phyloP scores from a whole-genome alignment of 2,329 filamentous ascomycete species.

The Plenodomus lindquistii region DNA sequence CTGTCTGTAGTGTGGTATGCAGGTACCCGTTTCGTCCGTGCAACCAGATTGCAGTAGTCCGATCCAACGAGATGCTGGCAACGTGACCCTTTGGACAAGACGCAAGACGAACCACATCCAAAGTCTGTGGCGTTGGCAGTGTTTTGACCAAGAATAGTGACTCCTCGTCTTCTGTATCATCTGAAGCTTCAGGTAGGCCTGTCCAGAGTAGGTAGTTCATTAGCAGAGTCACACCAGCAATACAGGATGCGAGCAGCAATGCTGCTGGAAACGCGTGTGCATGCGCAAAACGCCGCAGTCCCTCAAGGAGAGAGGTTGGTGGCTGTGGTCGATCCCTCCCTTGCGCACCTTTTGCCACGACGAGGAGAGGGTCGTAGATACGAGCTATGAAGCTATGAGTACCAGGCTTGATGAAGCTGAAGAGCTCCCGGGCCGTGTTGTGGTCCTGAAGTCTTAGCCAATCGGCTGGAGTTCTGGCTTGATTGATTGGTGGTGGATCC shows the following conservation, averaged over 20 bases:
- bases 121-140: conserved; percentile 64
- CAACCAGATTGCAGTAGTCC: conserved; percentile 67
- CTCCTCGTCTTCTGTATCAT: conserved; percentile 53
- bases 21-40: conserved; percentile 35
- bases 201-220: conserved; percentile 77
- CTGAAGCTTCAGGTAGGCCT: conserved; percentile 53
- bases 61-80: conserved; percentile 71
- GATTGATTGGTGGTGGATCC: conserved; percentile 65
- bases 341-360: conserved; percentile 71
- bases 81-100: conserved; percentile 67
- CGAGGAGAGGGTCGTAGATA: conserved; percentile 74
- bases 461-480: conserved; percentile 73
- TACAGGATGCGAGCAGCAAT: conserved; percentile 64
- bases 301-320: conserved; percentile 58
- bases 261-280: conserved; percentile 73
- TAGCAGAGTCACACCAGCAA: conserved; percentile 68
- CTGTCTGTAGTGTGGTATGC: conserved; percentile 36
- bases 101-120: conserved; percentile 70
- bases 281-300: conserved; percentile 52
- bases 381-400: conserved; percentile 72
- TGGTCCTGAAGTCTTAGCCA: conserved; percentile 80
- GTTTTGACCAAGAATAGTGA: conserved; percentile 64
- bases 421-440: conserved; percentile 75
- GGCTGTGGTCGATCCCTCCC: conserved; percentile 59
- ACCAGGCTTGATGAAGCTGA: conserved; percentile 73